Evolutionary conservation across 2,329 filamentous ascomycete species (phyloP), one percentile per base, ranked within the genome.

Genomic region (Epicoccum sorghinum): DNA sequence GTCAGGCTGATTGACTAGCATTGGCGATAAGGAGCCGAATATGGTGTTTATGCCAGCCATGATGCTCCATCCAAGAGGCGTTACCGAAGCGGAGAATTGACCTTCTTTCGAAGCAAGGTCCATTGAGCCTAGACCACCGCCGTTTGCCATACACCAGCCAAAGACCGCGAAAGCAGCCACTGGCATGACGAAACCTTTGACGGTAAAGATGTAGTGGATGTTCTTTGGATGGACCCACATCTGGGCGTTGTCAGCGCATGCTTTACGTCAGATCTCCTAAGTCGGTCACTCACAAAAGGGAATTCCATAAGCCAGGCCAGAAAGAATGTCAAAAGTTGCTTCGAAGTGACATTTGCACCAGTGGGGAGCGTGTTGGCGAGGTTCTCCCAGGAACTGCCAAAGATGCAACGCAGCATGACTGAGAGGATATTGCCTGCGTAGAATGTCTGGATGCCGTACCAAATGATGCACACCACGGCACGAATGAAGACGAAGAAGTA

Each of bases 31-130:
- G 2, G 75, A 74, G 8, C 73, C 76, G 33, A 77, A 70, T 35
- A 78, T 71, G n/a, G 72, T 71, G 52, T 79, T 78, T 56, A 78
- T 77, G 4, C 74, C 76, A 29, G 66, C 67, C 61, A 78, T 73
- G 59, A 77, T 69, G 4, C 72, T 69, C 76, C 76, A 76, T 14
- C 72, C 72, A 1, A 61, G 22, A 4, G 64, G 62, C 1, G 58
- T 59, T 25, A 39, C 14, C 1, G 50, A 53, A 8, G 47, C 47
- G 10, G 59, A 55, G 25, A 52, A 53, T 22, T 53, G 50, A n/a
- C 44, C 52, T 12, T 51, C 38, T 29, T 49, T 35, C 2, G 58
- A 58, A 25, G 55, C 55, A n/a, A 62, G 58, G 12, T 55, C 45
- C 42, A 61, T 62, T 3, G 58, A 49, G 22, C 33, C 55, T 1